Base-by-base conservation (phyloP, 2,329 filamentous ascomycete species). In the Amauroascus verrucosus region DNA sequence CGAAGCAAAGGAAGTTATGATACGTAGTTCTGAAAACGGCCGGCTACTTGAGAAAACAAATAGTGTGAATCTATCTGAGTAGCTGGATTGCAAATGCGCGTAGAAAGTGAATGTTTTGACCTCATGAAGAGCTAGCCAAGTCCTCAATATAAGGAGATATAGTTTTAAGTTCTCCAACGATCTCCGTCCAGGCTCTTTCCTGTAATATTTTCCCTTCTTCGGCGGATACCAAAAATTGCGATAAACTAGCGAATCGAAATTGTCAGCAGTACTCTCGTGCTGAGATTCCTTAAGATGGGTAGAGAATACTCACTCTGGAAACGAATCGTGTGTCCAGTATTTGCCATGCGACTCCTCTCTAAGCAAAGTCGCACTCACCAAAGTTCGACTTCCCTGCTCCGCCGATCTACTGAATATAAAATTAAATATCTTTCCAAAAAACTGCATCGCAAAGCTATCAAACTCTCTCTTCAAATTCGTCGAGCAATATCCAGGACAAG, bases 401-500 rank as follows among this genome's bases (percentile, higher is more conserved):
- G 72, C 60, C 6, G 67, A 70, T 11, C 73, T 67, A 3, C 68
- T 71, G 58, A 74, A 68, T 4, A 74, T 54, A 43, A 55, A 63
- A 49, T 65, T 66, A 51, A 72, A 55, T 14, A 71, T 18, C 61
- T 66, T 68, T 1, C 67, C 52, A 0, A 65, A 45, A 57, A 62
- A 65, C 32, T 64, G 63, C 55, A 68, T 64, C 53, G 67, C 65
- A 57, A 67, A 66, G 30, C 59, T 58, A 37, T 64, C 62, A 48
- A 67, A 73, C 40, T 73, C 64, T 7, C 73, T 68, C 2, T 67
- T 67, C 6, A 75, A 63, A 9, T 68, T 65, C 3, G 72, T 72
- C 16, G 58, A 63, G 57, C 72, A 75, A 28, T 74, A 60, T 0
- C 72, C 73, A 1, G 74, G 74, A 54, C 71, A 74, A 3, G 67